Percentiles rank a stretch among this genome's conserved stretches.
Conservation (phyloP, 2,329 filamentous ascomycete genomes). For the Colletotrichum karsti region DNA sequence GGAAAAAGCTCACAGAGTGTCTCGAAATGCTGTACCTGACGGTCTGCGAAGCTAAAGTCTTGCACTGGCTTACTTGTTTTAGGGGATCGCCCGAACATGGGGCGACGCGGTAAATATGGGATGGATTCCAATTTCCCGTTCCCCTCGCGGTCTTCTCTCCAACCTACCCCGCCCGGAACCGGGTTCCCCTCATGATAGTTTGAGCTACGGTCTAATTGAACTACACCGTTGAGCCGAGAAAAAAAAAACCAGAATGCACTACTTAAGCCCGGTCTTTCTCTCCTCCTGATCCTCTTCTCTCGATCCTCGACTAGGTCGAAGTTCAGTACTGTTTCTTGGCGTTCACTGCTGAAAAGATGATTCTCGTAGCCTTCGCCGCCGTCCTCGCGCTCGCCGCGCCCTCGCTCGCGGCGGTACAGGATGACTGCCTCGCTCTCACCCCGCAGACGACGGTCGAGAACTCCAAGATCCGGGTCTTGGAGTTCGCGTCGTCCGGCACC, state of each 20-base stretch:
- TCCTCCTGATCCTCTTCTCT: no score
- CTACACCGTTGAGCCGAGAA: neutral
- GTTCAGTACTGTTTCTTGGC: neutral
- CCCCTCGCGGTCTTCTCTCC: neutral
- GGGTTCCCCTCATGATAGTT: neutral
- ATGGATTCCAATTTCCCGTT: neutral
- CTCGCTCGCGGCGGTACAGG: neutral
- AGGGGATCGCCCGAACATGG: neutral
- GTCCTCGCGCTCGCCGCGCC: neutral
- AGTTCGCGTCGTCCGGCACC: slow-evolving; percentile 34
- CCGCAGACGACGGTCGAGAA: slow-evolving; percentile 28
- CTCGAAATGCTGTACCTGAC: no score
- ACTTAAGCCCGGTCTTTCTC: no score
- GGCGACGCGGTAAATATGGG: neutral
- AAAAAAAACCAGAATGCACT: no score
- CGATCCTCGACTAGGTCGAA: no score
- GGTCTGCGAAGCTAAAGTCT: neutral
- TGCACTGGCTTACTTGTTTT: no score
- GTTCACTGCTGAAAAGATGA: neutral
- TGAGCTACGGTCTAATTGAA: neutral
- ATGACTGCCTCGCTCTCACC: slow-evolving; percentile 18
- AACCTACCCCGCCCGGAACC: neutral
- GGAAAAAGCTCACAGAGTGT: no score
- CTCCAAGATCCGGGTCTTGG: slow-evolving; percentile 32
- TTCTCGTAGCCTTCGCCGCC: neutral